phyloP scores from a whole-genome alignment of 2,329 filamentous ascomycete genomes.

The Talaromyces albobiverticillius region DNA sequence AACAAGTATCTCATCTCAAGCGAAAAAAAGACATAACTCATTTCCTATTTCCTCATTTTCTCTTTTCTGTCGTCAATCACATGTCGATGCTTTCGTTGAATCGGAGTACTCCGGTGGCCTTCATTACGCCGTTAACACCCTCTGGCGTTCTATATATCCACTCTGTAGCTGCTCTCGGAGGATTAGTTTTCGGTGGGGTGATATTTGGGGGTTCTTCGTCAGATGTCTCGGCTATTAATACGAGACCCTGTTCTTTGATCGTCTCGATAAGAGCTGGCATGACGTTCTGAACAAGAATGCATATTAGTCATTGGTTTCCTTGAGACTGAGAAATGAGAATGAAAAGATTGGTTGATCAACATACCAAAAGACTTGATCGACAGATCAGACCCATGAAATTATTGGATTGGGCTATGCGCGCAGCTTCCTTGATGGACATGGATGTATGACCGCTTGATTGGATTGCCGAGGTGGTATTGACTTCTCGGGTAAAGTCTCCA shows the following conservation, averaged over 20 bases:
- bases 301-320: slow-evolving; percentile 11
- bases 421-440: slow-evolving; percentile 90
- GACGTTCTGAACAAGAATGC: slow-evolving; percentile 64
- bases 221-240: slow-evolving; percentile 85
- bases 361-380: slow-evolving; percentile 76
- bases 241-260: slow-evolving; percentile 90
- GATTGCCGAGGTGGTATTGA: slow-evolving; percentile 42
- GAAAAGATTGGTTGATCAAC: neutral
- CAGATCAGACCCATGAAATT: slow-evolving; percentile 98
- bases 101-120: slow-evolving; percentile 78
- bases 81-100: slow-evolving; percentile 91
- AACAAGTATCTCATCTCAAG: slow-evolving; percentile 2
- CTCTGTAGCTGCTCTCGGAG: slow-evolving; percentile 32
- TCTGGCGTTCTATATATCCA: slow-evolving; percentile 61
- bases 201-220: slow-evolving; percentile 44
- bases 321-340: slow-evolving; percentile 39
- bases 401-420: slow-evolving; percentile 88
- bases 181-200: slow-evolving; percentile 20
- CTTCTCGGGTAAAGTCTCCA: slow-evolving; percentile 37
- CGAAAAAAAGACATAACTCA: neutral
- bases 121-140: slow-evolving; percentile 83
- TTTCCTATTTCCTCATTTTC: neutral
- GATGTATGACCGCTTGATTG: slow-evolving; percentile 67
- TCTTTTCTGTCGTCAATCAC: slow-evolving; percentile 27
- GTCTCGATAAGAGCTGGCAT: slow-evolving; percentile 88